A percentile compares a stretch with the other conserved stretches of the same genome.
phyloP scores from a whole-genome alignment of 768 basidiomycete species.

The Xerocomellus chrysenteron region DNA sequence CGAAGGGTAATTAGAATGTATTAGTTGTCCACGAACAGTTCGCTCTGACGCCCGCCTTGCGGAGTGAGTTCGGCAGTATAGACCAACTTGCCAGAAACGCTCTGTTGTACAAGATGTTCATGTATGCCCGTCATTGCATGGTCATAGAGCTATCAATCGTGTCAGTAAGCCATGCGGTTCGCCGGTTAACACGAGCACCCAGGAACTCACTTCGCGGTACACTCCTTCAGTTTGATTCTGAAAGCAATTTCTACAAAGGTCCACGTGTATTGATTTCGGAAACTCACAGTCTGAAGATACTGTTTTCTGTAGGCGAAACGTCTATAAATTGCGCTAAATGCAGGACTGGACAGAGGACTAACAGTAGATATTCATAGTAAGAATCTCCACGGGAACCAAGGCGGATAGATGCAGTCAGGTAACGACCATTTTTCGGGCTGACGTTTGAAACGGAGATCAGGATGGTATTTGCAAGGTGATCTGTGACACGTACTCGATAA shows the following conservation, averaged over 20 bases:
- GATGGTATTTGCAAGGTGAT: neutral
- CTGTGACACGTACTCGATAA: constrained; percentile 60
- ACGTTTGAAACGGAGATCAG: constrained; percentile 11
- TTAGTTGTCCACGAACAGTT: constrained; percentile 33
- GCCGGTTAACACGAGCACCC: neutral
- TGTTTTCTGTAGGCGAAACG: constrained; percentile 24
- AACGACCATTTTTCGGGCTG: constrained; percentile 52
- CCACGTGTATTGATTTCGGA: neutral
- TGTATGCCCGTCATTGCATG: constrained; percentile 83
- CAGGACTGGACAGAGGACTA: constrained; percentile 23
- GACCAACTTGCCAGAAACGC: constrained; percentile 53
- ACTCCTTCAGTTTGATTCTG: constrained; percentile 72
- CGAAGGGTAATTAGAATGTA: neutral
- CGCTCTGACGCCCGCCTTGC: constrained; percentile 35
- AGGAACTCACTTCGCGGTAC: constrained; percentile 64
- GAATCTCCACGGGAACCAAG: constrained; percentile 92
- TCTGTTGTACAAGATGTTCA: constrained; percentile 66
- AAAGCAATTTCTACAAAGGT: neutral
- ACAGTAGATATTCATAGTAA: constrained; percentile 91
- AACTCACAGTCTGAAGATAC: constrained; percentile 33
- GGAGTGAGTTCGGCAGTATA: constrained; percentile 86
- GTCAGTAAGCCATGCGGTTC: neutral
- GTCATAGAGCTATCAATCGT: constrained; percentile 75
- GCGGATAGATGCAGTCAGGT: constrained; percentile 70
- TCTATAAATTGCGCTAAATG: neutral